Base-by-base conservation (phyloP, 768 basidiomycete species). In the Lactarius tabidus region DNA sequence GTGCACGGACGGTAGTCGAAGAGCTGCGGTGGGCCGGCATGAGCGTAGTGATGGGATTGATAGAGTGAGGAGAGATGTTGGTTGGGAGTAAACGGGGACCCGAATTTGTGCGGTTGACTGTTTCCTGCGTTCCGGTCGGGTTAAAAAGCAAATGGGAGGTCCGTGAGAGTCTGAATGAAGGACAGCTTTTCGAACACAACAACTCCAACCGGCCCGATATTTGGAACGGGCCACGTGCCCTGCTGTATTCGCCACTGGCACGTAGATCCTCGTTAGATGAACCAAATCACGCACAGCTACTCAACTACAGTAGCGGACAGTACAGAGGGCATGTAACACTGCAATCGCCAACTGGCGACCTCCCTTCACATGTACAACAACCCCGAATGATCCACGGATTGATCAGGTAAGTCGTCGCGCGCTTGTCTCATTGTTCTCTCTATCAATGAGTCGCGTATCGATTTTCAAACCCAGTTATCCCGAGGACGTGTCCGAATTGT, bases 1-100 rank as follows among this genome's bases (percentile, higher is more conserved):
- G 65, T 6, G 60, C 23, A 33, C 60, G 65, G 58, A 33, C 10
- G 15, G 14, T 29, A 18, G 60, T 55, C 33, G 54, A 62, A 1
- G 65, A 18, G 48, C 33, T 57, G 26, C 65, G 65, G 36, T 58
- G 51, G 35, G 61, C 56, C 26, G 65, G 65, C 65, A 66, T 66
- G 33, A 15, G 28, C 23, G 48, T 54, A 43, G n/a, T 53, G 45
- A 33, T 17, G 64, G 35, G 53, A 28, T 3, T 29, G n/a, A 51
- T 20, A 3, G 31, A n/a, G 38, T 12, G 35, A 38, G 59, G 64
- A 65, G 10, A 6, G 59, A 39, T n/a, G 43, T 23, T 56, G 53
- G 17, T 64, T 38, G 58, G 53, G 59, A 18, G 59, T 65, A 56
- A 64, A 38, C 35, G 23, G 28, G 52, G 23, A 36, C 4, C 48